Evolutionary conservation across 768 basidiomycete species (phyloP).

Genomic region (Chalciporus chontae): DNA sequence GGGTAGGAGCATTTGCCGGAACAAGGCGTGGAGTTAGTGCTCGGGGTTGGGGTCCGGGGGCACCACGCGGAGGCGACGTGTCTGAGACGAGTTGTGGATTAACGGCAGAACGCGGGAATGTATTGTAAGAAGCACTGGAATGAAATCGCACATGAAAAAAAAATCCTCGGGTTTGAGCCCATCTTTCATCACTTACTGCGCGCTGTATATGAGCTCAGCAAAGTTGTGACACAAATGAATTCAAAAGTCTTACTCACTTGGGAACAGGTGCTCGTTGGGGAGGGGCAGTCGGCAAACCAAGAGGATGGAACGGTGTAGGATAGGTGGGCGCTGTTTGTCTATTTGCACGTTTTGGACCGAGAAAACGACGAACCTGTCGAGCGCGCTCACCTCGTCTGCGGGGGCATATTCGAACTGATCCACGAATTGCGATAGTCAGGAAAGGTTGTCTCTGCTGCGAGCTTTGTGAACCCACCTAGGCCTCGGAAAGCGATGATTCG

Average conservation of each 20-base stretch:
- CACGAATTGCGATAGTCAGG: conserved; percentile 1
- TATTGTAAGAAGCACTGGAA: conserved; percentile 24
- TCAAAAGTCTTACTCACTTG: conserved; percentile 15
- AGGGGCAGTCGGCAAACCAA: conserved; percentile 15
- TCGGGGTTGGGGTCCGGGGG: neutral
- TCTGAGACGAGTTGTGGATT: neutral
- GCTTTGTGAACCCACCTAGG: conserved; percentile 15
- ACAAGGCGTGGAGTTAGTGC: conserved; percentile 5
- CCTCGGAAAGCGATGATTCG: conserved; percentile 13
- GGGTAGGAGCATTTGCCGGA: conserved; percentile 2
- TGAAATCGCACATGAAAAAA: conserved; percentile 9
- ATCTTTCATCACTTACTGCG: conserved; percentile 22
- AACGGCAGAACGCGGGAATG: conserved; percentile 23
- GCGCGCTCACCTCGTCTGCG: conserved; percentile 13
- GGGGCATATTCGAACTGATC: conserved; percentile 9
- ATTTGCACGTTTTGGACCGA: neutral
- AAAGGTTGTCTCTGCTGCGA: neutral
- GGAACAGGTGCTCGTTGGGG: conserved; percentile 15
- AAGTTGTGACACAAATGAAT: neutral
- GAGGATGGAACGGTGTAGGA: conserved; percentile 16
- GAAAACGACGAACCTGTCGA: neutral
- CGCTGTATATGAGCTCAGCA: conserved; percentile 13
- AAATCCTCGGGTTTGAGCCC: conserved; percentile 1
- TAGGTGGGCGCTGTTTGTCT: conserved; percentile 19
- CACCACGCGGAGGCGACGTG: neutral